A percentile compares a stretch with the other conserved stretches of the same genome.
Conservation (phyloP, 768 basidiomycete species). For the Boletus eberwhitei region DNA sequence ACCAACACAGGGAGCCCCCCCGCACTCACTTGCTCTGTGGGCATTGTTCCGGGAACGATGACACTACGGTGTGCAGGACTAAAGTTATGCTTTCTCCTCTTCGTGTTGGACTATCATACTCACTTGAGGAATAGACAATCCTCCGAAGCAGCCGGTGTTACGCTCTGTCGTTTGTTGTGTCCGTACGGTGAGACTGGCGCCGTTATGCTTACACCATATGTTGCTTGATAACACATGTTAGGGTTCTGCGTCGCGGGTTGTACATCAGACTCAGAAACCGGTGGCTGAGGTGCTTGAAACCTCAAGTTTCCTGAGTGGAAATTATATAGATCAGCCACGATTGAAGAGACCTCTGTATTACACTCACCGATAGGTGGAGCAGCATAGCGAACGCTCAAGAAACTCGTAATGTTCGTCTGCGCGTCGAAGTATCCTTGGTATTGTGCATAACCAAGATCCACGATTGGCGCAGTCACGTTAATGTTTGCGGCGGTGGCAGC, state of each 20-base stretch:
- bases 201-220: constrained; percentile 2
- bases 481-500: not conserved
- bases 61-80: constrained; percentile 2
- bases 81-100: no score
- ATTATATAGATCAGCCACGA: not conserved
- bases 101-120: not conserved
- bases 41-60: constrained; percentile 6
- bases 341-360: not conserved
- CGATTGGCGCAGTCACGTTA: constrained; percentile 7
- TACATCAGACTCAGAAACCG: constrained; percentile 10
- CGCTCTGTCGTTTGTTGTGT: constrained; percentile 6
- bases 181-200: constrained; percentile 3
- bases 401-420: constrained; percentile 20
- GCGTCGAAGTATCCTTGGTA: constrained; percentile 28
- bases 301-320: constrained; percentile 18
- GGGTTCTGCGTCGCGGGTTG: constrained; percentile 30
- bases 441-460: constrained; percentile 32
- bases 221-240: constrained; percentile 23
- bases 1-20: constrained; percentile 31
- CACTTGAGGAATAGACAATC: constrained; percentile 33
- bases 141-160: constrained; percentile 17
- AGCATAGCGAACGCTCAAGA: constrained; percentile 41
- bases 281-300: constrained; percentile 30
- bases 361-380: constrained; percentile 44
- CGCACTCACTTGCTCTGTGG: not conserved